Evolutionary conservation across 306 rosid genomes (phyloP), one percentile per base, ranked within the genome.

Genomic region (Abrus pulchellus): DNA sequence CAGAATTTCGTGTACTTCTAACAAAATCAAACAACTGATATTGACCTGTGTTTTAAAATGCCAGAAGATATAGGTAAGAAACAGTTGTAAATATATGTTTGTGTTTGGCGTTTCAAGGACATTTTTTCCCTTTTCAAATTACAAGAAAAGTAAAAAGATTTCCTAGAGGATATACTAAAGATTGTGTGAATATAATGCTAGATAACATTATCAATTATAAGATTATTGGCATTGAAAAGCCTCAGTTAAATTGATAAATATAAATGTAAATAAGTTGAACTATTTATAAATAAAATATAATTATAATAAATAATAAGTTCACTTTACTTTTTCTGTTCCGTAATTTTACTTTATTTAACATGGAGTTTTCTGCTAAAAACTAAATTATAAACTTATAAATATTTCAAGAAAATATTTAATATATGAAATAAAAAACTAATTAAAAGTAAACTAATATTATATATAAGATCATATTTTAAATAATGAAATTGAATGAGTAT

Each of bases 1-100:
- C 76, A 47, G 10, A 65, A 32, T 7, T 41, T 61, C 12, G 11
- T 59, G 72, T 61, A 29, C 9, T 9, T 80, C 75, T 47, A 68
- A 79, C 77, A 14, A 53, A 44, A 77, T 29, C 75, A 77, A 54
- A 54, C 41, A 54, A 38, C 34, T 53, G 67, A 78, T 77, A 57
- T 27, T 78, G 75, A 45, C 67, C 49, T 50, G 48, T 41, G 49
- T 13, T 20, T 64, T 6, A 8, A 52, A 38, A 43, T 41, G 53
- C 53, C 72, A 20, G 14, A 27, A 4, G 14, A 66, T 66, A 4
- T 49, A 66, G 9, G 36, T 66, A 66, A 66, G 20, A 27, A 66
- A 66, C 53, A 27, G n/a, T 20, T 28, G 38, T 41, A 14, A 3
- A 40, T 65, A 64, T 38, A 38, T 14, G 49, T 6, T 6, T 7